Evolutionary conservation across 2,329 filamentous ascomycete species (phyloP).

Genomic region (Cryphonectria nitschkei): DNA sequence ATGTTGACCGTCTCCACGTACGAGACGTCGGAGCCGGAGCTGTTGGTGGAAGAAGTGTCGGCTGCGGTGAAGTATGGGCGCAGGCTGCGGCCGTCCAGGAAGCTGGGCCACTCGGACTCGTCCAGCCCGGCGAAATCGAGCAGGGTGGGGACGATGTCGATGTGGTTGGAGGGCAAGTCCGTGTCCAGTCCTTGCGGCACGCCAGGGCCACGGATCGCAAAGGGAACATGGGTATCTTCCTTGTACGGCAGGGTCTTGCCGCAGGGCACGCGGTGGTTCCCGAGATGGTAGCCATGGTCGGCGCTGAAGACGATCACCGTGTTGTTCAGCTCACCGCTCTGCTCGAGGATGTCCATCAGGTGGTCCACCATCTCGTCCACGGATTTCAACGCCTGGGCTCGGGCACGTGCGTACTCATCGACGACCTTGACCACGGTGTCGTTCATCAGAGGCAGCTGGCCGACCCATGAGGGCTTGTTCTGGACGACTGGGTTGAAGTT

Average conservation of each 20-base stretch:
- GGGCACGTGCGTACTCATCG: conserved; percentile 48
- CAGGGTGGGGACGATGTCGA: conserved; percentile 66
- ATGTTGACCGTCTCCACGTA: conserved; percentile 60
- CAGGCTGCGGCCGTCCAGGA: conserved; percentile 34
- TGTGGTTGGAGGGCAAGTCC: conserved; percentile 60
- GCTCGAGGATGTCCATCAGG: conserved; percentile 37
- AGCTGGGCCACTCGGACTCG: conserved; percentile 29
- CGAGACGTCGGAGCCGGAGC: conserved; percentile 32
- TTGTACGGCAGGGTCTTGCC: conserved; percentile 61
- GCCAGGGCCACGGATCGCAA: conserved; percentile 63
- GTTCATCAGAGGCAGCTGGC: conserved; percentile 27
- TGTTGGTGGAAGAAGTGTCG: conserved; percentile 49
- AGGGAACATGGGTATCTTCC: conserved; percentile 62
- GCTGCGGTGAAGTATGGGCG: conserved; percentile 59
- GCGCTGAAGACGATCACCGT: conserved; percentile 28
- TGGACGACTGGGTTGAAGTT: conserved; percentile 64
- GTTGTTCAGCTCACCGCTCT: conserved; percentile 28
- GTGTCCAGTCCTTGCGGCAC: conserved; percentile 47
- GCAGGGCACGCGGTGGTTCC: conserved; percentile 26
- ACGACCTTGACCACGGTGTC: conserved; percentile 20
- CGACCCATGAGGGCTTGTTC: conserved; percentile 43
- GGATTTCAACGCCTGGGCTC: conserved; percentile 47
- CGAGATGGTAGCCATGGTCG: conserved; percentile 28
- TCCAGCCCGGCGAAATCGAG: conserved; percentile 49
- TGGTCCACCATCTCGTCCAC: conserved; percentile 50